phyloP scores from a whole-genome alignment of 345 rosid species.

The Anacardium occidentale region DNA sequence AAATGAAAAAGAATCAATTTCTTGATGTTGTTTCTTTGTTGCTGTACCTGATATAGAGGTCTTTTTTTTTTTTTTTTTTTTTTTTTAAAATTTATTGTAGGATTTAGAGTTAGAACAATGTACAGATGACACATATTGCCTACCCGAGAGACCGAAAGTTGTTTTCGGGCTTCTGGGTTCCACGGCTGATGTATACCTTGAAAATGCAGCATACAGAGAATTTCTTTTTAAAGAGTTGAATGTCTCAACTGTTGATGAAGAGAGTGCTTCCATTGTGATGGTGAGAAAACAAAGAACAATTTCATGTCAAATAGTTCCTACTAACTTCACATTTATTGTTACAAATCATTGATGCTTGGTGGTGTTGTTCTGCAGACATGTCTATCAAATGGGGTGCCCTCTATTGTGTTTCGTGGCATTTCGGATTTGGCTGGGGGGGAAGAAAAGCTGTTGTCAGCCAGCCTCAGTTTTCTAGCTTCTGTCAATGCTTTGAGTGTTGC shows the following conservation, averaged over 20 bases:
- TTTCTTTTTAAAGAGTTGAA: slow-evolving; percentile 27
- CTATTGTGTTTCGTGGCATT: slow-evolving; percentile 35
- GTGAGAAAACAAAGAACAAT: not conserved
- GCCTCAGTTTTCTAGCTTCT: slow-evolving; percentile 30
- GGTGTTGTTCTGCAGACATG: slow-evolving; percentile 26
- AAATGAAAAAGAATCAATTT: not conserved
- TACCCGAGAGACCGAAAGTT: slow-evolving; percentile 28
- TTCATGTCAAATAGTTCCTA: not conserved
- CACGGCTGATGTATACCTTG: slow-evolving; percentile 30
- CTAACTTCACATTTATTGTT: not conserved
- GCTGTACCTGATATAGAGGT: not conserved
- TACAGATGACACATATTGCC: slow-evolving; percentile 32
- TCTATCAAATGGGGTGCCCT: slow-evolving; percentile 34
- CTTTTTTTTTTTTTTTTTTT: no score
- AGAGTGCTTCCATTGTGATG: slow-evolving; percentile 37
- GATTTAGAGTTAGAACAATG: slow-evolving; percentile 26
- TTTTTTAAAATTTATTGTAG: slow-evolving; percentile 23
- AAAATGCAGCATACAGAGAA: slow-evolving; percentile 32
- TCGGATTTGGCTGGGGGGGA: slow-evolving; percentile 38
- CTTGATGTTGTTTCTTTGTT: not conserved
- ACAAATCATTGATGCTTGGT: not conserved
- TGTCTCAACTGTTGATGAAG: slow-evolving; percentile 41
- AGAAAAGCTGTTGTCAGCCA: not conserved
- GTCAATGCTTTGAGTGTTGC: slow-evolving; percentile 33
- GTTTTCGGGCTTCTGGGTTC: slow-evolving; percentile 31